These are phyloP conservation scores for Pseudogymnoascus sp. DNA, from an alignment of 2,329 filamentous ascomycete genomes.

Conservation along the genomic window DNA sequence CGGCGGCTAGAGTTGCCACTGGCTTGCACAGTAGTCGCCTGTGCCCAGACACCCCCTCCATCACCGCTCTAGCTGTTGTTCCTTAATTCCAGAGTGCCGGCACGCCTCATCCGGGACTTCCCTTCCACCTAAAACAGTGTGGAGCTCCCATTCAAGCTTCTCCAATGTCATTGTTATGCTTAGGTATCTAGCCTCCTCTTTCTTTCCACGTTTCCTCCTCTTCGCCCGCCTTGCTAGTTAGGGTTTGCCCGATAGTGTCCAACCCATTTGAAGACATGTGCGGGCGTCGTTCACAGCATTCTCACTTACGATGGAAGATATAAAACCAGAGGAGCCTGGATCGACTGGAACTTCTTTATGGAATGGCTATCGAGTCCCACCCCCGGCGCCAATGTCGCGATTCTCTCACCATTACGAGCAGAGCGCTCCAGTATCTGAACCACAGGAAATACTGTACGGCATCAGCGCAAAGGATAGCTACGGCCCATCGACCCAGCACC, in stretches of 20 bases:
- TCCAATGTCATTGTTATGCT: constrained; percentile 10
- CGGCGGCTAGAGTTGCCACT: constrained; percentile 7
- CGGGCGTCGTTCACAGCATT: constrained; percentile 1
- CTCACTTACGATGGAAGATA: constrained; percentile 10
- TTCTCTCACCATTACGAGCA: constrained; percentile 5
- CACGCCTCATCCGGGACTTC: constrained; percentile 10
- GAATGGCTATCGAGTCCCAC: constrained; percentile 4
- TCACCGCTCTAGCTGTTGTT: constrained; percentile 2
- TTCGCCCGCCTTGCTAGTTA: background rate
- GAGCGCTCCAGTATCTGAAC: background rate
- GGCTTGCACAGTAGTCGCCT: constrained; percentile 1
- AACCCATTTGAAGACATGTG: constrained; percentile 5
- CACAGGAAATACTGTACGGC: background rate
- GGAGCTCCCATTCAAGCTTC: constrained; percentile 7
- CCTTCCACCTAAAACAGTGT: constrained; percentile 10
- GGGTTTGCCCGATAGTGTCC: background rate
- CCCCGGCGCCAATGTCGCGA: background rate
- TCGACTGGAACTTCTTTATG: background rate
- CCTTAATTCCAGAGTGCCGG: constrained; percentile 6
- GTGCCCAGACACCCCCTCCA: background rate
- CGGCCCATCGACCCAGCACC: background rate
- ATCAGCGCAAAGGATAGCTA: background rate
- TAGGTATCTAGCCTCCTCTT: constrained; percentile 7
- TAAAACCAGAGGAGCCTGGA: constrained; percentile 5
- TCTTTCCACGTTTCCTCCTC: background rate